These are phyloP conservation scores for Nigrograna mackinnonii DNA, from an alignment of 2,329 filamentous ascomycete genomes.

Conservation along the genomic window DNA sequence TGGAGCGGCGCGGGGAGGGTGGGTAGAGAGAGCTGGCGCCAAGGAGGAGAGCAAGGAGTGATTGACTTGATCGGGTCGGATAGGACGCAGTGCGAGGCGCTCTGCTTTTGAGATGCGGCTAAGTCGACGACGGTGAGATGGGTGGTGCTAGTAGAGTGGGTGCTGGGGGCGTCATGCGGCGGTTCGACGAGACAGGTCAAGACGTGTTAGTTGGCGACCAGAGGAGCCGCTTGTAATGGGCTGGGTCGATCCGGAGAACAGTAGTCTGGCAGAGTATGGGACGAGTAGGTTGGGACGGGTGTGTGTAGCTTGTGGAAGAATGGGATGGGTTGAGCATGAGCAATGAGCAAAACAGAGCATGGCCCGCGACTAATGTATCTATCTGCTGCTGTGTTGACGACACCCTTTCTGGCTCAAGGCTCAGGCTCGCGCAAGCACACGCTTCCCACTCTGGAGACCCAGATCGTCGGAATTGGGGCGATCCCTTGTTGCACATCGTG, in stretches of 20 bases:
- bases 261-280: slow-evolving; percentile 5
- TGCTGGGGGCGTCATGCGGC: slow-evolving; percentile 40
- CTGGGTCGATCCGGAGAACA: slow-evolving; percentile 21
- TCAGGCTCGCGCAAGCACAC: slow-evolving; percentile 14
- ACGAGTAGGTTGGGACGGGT: neutral
- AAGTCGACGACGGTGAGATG: slow-evolving; percentile 36
- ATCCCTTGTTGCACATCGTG: slow-evolving; percentile 45
- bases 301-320: neutral
- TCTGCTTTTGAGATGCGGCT: slow-evolving; percentile 41
- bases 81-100: slow-evolving; percentile 32
- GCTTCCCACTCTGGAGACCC: slow-evolving; percentile 29
- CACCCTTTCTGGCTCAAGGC: slow-evolving; percentile 27
- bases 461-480: slow-evolving; percentile 44
- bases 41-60: slow-evolving; percentile 33
- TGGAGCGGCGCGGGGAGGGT: slow-evolving; percentile 29
- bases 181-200: slow-evolving; percentile 9
- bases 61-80: slow-evolving; percentile 38
- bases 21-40: slow-evolving; percentile 23
- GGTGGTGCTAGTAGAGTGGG: slow-evolving; percentile 22
- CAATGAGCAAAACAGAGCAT: neutral
- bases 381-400: slow-evolving; percentile 12
- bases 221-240: too few relatives aligned
- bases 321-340: neutral
- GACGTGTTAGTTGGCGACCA: neutral
- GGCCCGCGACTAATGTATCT: slow-evolving; percentile 35